Percentiles rank a stretch among this genome's conserved stretches.
These are phyloP conservation scores for Desmodesmus armatus DNA, from an alignment of 139 green algal genomes.

Conservation along the genomic window DNA sequence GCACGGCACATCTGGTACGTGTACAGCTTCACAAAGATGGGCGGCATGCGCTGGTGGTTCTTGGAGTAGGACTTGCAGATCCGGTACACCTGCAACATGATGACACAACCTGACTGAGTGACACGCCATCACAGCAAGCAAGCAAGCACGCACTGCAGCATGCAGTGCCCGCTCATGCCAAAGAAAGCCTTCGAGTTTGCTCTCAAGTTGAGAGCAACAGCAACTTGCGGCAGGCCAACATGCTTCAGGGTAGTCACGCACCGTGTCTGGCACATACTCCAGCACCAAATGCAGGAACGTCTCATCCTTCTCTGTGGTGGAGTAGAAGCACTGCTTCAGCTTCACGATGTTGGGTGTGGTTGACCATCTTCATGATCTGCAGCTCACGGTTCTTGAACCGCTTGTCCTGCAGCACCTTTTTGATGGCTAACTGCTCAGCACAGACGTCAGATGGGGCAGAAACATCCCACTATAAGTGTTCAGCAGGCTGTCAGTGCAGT, in stretches of 20 bases:
- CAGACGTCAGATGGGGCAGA: background rate
- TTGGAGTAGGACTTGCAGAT: conserved; percentile 98
- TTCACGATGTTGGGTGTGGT: conserved; percentile 98
- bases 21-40: conserved; percentile 96
- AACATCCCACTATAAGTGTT: background rate
- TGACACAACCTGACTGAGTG: no score
- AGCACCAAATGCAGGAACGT: conserved; percentile 99
- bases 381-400: conserved; percentile 99
- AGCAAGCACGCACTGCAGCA: background rate
- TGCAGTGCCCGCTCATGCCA: background rate
- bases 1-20: conserved; percentile 94
- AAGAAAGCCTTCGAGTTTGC: no score
- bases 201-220: no score
- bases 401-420: conserved; percentile 99
- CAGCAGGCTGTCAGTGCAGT: background rate
- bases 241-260: no score
- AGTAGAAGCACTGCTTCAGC: conserved; percentile 99
- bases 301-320: conserved; percentile 79
- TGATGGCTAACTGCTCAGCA: conserved; percentile 90
- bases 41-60: conserved; percentile 93
- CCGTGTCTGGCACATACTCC: conserved; percentile 98
- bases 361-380: conserved; percentile 98
- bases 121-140: conserved; percentile 1
- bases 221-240: no score
- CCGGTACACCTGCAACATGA: no score